Base-by-base conservation (phyloP, 176 grass and related monocot species). In the Dendrocalamus sinicus region DNA sequence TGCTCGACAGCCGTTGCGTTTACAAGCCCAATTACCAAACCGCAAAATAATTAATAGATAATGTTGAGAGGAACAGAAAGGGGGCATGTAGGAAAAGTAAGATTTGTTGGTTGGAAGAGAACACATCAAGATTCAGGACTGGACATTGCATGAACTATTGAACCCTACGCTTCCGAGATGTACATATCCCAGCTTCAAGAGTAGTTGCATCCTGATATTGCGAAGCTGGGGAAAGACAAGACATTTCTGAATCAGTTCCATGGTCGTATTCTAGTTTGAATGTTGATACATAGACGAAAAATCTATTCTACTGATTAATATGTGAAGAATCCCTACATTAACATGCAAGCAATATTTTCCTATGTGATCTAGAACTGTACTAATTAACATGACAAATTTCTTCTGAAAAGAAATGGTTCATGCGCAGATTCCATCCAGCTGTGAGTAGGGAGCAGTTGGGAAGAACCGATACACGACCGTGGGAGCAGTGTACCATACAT, bases 401-500 rank as follows among this genome's bases (percentile, higher is more conserved):
- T 72, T 66, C 35, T 66, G 13, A 67, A 66, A 73, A 84, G 72
- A 75, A 84, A 84, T 75, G 72, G 32, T 76, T 76, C 73, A 41
- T 73, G 59, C 41, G 35, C 87, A 59, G 79, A 86, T 43, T 50
- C 66, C 67, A 83, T 73, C 66, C 84, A 90, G 84, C 84, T 83
- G 75, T 90, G 74, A 72, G 47, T 67, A 76, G 68, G 80, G 73
- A 83, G 79, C 84, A 87, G 84, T 87, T 84, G 81, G 85, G 80
- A 84, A 35, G 75, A 87, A 91, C 78, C 78, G 20, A 77, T 51
- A 70, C 28, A 30, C 28, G 28, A 30, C 28, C 28, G 28, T 30
- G 28, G 28, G 28, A 30, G 28, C 28, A 30, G 28, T 30, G 28
- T 30, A 1, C 28, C 28, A 30, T 30, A 30, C 89, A 80, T 32